A percentile compares a stretch with the other conserved stretches of the same genome.
Conservation (phyloP, 2,329 filamentous ascomycete species). For the Pseudohalonectria lignicola region DNA sequence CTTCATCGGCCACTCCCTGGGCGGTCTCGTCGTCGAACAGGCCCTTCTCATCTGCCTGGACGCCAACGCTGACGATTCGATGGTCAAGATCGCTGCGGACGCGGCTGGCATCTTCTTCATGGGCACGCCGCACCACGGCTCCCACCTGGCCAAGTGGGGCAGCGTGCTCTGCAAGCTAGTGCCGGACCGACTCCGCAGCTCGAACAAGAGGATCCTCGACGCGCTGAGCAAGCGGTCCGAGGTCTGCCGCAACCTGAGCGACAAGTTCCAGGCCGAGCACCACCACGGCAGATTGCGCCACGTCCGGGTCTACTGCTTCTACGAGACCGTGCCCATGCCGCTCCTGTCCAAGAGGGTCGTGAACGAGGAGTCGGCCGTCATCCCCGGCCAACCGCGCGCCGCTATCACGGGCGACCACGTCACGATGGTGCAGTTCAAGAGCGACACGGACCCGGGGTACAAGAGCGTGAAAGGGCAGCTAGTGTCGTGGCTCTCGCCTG, state of each 20-base stretch:
- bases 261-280: slow-evolving; percentile 1
- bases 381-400: background rate
- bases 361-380: slow-evolving; percentile 1
- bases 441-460: background rate
- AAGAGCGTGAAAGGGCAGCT: background rate
- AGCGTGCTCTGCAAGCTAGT: background rate
- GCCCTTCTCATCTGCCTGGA: slow-evolving; percentile 25
- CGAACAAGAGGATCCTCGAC: background rate
- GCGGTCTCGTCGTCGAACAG: slow-evolving; percentile 23
- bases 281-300: background rate
- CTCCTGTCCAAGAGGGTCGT: background rate
- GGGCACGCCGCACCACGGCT: slow-evolving; percentile 4
- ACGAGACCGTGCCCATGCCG: slow-evolving; percentile 1
- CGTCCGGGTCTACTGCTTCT: slow-evolving; percentile 1
- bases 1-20: slow-evolving; percentile 19
- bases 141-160: background rate
- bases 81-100: background rate
- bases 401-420: background rate
- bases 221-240: background rate
- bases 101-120: slow-evolving; percentile 2
- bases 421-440: background rate
- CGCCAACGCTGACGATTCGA: background rate
- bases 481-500: background rate
- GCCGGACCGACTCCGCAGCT: background rate
- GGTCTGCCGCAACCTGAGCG: background rate